These are phyloP conservation scores for Radiomyces spectabilis DNA, from an alignment of 192 early-diverging fungal genomes.

Conservation along the genomic window DNA sequence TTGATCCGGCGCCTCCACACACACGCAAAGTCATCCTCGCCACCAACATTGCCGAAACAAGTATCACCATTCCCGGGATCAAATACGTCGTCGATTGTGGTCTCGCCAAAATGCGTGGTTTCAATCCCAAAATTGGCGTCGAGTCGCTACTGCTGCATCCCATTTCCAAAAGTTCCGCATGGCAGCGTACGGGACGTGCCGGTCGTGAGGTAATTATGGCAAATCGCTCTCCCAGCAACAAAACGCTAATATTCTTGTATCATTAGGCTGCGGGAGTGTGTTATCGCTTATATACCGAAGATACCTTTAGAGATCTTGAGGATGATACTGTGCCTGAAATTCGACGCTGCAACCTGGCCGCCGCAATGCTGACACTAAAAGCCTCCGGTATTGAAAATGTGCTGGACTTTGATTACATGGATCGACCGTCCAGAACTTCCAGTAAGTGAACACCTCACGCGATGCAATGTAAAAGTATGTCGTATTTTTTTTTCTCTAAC, in stretches of 20 bases:
- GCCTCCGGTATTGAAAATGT: conserved; percentile 87
- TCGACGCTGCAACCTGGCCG: conserved; percentile 82
- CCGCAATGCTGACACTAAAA: conserved; percentile 81
- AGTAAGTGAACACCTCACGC: conserved; percentile 25
- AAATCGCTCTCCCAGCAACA: too few species aligned
- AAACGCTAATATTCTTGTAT: conserved; percentile 1
- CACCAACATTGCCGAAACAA: conserved; percentile 98
- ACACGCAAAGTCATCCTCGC: conserved; percentile 90
- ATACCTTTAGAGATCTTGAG: conserved; percentile 62
- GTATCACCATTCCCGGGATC: conserved; percentile 92
- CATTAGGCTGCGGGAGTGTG: conserved; percentile 72
- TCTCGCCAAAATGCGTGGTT: conserved; percentile 85
- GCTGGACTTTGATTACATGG: conserved; percentile 92
- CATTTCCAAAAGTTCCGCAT: conserved; percentile 85
- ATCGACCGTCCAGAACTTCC: conserved; percentile 69
- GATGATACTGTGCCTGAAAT: conserved; percentile 91
- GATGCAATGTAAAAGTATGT: background rate
- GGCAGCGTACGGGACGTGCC: conserved; percentile 91
- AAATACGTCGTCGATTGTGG: conserved; percentile 93
- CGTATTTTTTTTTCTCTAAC: background rate
- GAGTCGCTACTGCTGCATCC: conserved; percentile 83
- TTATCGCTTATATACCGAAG: conserved; percentile 90
- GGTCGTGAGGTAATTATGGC: conserved; percentile 69
- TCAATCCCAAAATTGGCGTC: conserved; percentile 79
- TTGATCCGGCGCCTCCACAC: conserved; percentile 77